phyloP scores from a whole-genome alignment of 257 asterid genomes.

The Anisodus acutangulus region DNA sequence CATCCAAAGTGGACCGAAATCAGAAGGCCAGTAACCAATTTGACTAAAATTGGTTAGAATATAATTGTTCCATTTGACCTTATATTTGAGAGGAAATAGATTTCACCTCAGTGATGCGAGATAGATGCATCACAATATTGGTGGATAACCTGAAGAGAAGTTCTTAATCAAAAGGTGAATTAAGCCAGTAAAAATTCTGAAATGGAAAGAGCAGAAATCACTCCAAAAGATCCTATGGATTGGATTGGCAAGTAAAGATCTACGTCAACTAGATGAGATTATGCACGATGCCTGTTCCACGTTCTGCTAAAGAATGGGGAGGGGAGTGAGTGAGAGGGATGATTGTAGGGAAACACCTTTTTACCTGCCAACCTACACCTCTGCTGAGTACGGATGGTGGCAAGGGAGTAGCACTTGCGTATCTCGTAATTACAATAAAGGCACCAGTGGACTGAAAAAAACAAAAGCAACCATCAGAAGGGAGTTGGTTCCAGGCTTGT shows the following conservation, averaged over 20 bases:
- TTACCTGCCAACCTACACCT: constrained; percentile 98
- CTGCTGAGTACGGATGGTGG: constrained; percentile 87
- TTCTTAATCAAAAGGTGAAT: not conserved
- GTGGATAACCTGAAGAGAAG: not conserved
- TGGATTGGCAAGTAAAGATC: not conserved
- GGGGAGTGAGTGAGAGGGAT: too few species aligned
- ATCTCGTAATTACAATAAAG: constrained; percentile 59
- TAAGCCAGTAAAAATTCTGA: not conserved
- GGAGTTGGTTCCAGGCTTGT: not conserved
- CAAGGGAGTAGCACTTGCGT: constrained; percentile 65
- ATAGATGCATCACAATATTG: not conserved
- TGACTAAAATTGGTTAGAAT: not conserved
- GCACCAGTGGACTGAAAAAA: constrained; percentile 70
- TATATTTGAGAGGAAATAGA: not conserved
- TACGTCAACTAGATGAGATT: not conserved
- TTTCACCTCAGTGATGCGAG: not conserved
- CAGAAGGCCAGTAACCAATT: not conserved
- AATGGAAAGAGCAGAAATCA: not conserved
- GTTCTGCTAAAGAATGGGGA: not conserved
- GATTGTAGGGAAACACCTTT: not conserved
- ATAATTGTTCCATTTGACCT: not conserved
- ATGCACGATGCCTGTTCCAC: too few species aligned
- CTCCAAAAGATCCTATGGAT: not conserved
- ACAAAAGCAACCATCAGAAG: constrained; percentile 23
- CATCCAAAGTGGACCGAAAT: not conserved